Base-by-base conservation (phyloP, 495 filamentous ascomycete genomes). In the Penicillium waksmanii region DNA sequence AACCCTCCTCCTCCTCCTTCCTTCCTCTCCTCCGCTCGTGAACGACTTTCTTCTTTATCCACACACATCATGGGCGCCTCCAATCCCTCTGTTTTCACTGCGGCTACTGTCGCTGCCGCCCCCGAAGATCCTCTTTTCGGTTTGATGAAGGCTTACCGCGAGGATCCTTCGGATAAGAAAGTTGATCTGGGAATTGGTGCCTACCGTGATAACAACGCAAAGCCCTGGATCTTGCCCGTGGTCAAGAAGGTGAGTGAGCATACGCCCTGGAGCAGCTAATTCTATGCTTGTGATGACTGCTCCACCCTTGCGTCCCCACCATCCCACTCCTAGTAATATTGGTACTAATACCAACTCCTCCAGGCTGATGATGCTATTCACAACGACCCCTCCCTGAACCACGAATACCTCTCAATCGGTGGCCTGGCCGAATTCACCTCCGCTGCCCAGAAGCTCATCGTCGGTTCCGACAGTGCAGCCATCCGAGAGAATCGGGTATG, bases 321-420 rank as follows among this genome's bases (percentile, higher is more conserved):
- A 44, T 31, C 17, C 15, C n/a, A 44, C 42, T 5, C 2, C 36
- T 44, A 17, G 23, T 23, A 2, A 23, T 3, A 23, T 3, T 23
- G 23, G 23, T 23, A 23, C 23, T 23, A 23, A 23, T 3, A 19
- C 42, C 17, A n/a, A 44, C 42, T 19, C 17, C 15, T 17, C 59
- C 68, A 97, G 96, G 96, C 96, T 52, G 94, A 98, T 69, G 88
- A 92, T 49, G 85, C 90, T 60, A 80, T 98, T 46, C 89, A 87
- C 66, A 89, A 87, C 66, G 93, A 97, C 71, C 94, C 96, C 60
- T 82, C 87, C 51, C 78, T 96, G 53, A 96, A 99, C 80, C 93
- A 98, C 81, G 95, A 99, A 85, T 99, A 98, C 73, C 91, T 96
- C 57, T 93, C 96, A 50, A 99, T 99, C 71, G 89, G 93, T 56